Conservation (phyloP, 23 red algal species). For the Gracilaria gracilis region DNA sequence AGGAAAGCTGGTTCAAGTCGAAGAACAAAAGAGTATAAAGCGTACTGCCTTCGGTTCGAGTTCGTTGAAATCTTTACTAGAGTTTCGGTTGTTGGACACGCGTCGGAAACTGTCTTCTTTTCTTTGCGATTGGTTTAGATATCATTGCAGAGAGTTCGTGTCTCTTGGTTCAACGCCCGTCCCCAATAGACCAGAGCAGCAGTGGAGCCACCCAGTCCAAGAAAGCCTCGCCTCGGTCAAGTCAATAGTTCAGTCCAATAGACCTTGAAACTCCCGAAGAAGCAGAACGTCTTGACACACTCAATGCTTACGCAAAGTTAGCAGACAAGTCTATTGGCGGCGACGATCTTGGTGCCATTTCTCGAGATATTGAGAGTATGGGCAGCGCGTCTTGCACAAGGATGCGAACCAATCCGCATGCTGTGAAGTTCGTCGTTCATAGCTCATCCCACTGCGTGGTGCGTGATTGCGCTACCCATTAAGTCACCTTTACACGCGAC, state of each 20-base stretch:
- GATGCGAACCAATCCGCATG: conserved; percentile 29
- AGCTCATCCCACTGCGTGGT: conserved; percentile 48
- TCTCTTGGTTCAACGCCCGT: neutral
- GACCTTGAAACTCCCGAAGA: conserved; percentile 43
- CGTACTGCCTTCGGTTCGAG: neutral
- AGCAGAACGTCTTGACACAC: conserved; percentile 34
- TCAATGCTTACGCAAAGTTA: conserved; percentile 33
- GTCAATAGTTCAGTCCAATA: neutral
- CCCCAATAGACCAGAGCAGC: neutral
- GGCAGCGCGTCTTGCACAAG: conserved; percentile 33
- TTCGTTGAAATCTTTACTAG: no score
- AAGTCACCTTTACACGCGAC: conserved; percentile 74
- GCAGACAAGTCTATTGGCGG: conserved; percentile 23
- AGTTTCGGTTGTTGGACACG: no score
- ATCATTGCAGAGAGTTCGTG: neutral
- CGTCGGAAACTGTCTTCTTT: no score
- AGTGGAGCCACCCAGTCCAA: neutral
- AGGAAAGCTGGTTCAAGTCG: no score
- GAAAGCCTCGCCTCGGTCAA: neutral
- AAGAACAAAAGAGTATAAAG: no score
- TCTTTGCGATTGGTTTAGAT: no score
- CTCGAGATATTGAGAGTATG: conserved; percentile 28
- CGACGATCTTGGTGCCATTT: neutral
- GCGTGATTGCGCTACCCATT: conserved; percentile 58
- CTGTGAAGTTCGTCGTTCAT: conserved; percentile 41